These are phyloP conservation scores for Pterocarpus macrocarpus DNA, from an alignment of 306 rosid genomes.

Conservation along the genomic window DNA sequence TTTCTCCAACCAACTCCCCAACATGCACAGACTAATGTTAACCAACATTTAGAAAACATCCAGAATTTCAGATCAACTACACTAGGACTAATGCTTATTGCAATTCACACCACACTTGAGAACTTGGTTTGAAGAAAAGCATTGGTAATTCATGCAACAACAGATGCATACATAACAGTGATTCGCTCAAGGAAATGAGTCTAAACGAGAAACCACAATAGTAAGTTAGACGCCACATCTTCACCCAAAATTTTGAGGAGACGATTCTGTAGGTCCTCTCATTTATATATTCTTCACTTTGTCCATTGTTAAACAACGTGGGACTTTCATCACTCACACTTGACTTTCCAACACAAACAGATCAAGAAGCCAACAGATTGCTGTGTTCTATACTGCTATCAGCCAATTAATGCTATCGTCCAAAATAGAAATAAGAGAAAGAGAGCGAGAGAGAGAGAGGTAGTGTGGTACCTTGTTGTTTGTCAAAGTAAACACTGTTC, in stretches of 20 bases:
- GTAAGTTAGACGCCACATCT: too few relatives aligned
- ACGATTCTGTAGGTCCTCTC: too few relatives aligned
- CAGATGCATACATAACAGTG: constrained; percentile 1
- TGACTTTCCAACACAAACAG: not conserved
- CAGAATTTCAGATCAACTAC: constrained; percentile 22
- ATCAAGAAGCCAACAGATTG: not conserved
- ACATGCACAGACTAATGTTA: not conserved
- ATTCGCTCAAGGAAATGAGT: not conserved
- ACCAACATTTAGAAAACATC: not conserved
- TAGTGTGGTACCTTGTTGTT: constrained; percentile 48
- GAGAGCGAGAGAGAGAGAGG: not conserved
- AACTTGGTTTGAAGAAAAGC: constrained; percentile 23
- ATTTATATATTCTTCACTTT: too few relatives aligned
- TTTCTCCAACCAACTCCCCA: constrained; percentile 12
- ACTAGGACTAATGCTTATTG: constrained; percentile 25
- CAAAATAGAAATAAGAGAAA: not conserved
- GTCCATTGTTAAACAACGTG: too few relatives aligned
- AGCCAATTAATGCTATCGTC: constrained; percentile 10
- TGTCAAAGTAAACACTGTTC: constrained; percentile 51
- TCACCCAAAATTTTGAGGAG: too few relatives aligned
- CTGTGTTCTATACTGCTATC: not conserved
- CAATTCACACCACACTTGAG: constrained; percentile 26
- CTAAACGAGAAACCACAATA: too few relatives aligned
- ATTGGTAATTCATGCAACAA: constrained; percentile 8
- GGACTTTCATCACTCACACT: too few relatives aligned